Base-by-base conservation (phyloP, 2,329 filamentous ascomycete species). In the Fusarium agapanthi region DNA sequence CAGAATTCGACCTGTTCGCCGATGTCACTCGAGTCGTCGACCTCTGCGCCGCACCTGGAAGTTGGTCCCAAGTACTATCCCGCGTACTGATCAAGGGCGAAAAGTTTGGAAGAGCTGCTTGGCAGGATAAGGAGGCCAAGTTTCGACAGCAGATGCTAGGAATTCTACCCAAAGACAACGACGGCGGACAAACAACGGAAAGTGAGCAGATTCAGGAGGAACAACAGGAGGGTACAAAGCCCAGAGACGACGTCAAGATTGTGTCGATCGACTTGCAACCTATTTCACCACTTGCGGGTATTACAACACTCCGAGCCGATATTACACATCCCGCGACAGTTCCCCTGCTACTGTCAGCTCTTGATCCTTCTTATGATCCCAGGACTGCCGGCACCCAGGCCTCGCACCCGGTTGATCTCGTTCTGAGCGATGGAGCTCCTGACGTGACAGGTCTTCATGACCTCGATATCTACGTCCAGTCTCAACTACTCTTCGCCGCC, bases 321-420 rank as follows among this genome's bases (percentile, higher is more conserved):
- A 99, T 99, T 76, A 99, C 96, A 14, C 96, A 99, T 81, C 95
- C 96, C 0, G 95, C 95, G 7, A 99, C 96, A 0, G 94, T 98
- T 37, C 95, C 95, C 13, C 89, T 97, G 8, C 89, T 99, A 26
- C 88, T 98, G 30, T 90, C 91, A 72, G 95, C 95, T 3, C 87
- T 99, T 28, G 95, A 98, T 76, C 89, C 93, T 4, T 89, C 90
- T 45, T 89, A 89, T 72, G 88, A 91, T 58, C 79, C 86, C 6
- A 70, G 65, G 48, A 57, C 75, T 34, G 68, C 72, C n/a, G 85
- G 80, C 69, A 79, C 72, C 22, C 87, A 90, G 74, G 88, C 92
- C 6, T 89, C 91, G 2, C 90, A 94, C 54, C 93, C 92, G 0
- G 95, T 98, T 20, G 96, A 99, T 79, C 88, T 99, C 3, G 95